Conservation (phyloP, 2,329 filamentous ascomycete genomes). For the Taxawa tesnikishii region DNA sequence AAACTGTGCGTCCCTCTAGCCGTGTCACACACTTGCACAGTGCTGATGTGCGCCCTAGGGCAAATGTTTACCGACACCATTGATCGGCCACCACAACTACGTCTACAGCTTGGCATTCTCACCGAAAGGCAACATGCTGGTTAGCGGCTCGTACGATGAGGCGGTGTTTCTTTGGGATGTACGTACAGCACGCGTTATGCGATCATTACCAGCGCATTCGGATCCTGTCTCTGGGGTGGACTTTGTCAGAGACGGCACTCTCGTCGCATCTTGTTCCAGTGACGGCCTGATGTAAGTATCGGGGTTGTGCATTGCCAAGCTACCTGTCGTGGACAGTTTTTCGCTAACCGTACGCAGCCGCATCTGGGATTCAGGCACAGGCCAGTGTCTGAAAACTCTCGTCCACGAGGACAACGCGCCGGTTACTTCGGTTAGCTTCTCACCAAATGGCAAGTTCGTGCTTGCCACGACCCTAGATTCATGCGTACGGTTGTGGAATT, state of each 20-base stretch:
- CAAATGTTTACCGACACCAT: constrained; percentile 44
- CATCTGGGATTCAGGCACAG: constrained; percentile 91
- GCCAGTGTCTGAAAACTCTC: constrained; percentile 86
- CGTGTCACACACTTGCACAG: not conserved
- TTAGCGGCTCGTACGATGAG: constrained; percentile 91
- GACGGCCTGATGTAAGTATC: constrained; percentile 68
- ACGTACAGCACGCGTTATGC: constrained; percentile 74
- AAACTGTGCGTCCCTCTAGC: constrained; percentile 26
- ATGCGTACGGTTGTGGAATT: constrained; percentile 88
- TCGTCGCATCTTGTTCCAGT: constrained; percentile 82
- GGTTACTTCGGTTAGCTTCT: constrained; percentile 81
- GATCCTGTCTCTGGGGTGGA: constrained; percentile 91
- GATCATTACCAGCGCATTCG: constrained; percentile 82
- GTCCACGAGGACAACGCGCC: constrained; percentile 93
- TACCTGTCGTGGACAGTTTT: too few relatives aligned
- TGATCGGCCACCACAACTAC: constrained; percentile 91
- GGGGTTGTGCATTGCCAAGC: too few relatives aligned
- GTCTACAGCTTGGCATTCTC: constrained; percentile 89
- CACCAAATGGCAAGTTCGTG: constrained; percentile 86
- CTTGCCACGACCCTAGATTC: constrained; percentile 86
- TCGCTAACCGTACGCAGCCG: too few relatives aligned
- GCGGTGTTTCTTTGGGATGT: constrained; percentile 97
- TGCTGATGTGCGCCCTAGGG: constrained; percentile 22
- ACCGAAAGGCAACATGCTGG: constrained; percentile 96
- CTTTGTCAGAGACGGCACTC: constrained; percentile 80